Evolutionary conservation across 2,329 filamentous ascomycete species (phyloP), one percentile per base, ranked within the genome.

Genomic region (Sordariomycetes sp.): DNA sequence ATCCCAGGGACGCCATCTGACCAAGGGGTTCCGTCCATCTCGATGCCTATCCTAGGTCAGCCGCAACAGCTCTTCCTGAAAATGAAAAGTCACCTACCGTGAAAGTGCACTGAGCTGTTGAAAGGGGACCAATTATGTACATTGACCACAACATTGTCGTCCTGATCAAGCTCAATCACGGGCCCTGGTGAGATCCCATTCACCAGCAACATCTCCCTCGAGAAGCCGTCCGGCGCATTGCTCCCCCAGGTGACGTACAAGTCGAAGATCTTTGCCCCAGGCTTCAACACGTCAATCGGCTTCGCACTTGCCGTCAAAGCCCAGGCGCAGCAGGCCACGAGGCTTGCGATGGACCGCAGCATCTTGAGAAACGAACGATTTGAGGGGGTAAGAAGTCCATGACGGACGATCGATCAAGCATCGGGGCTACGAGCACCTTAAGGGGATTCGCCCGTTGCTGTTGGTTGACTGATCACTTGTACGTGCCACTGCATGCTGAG

Each of bases 101-200:
- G 69, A 23, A 58, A 70, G 43, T 73, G 70, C 5, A 73, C 42
- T 2, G 64, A 64, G 2, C 64, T 61, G 39, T 69, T 64, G 33
- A 56, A 59, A 0, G 67, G 63, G 16, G 67, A 58, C 5, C 55
- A 41, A 43, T 75, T 74, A 26, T 55, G 44, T 3, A 73, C 63
- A 4, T 48, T 43, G 6, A 70, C 51, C n/a, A 57, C 46, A 4
- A 70, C 58, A 16, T 54, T 48, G 35, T 75, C 70, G 14, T 68
- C 71, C 48, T 74, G 63, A 29, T 64, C 53, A 8, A 70, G 60
- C 31, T 69, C 62, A 8, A 83, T 62, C 2, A 61, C 55, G 0
- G 79, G 79, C 0, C 76, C 80, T 1, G 79, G 78, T 32, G 72
- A 75, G 44, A 74, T 63, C 9, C 68, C 69, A 41, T 82, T 81